Base-by-base conservation (phyloP, 345 rosid species). In the Acer yangbiense region DNA sequence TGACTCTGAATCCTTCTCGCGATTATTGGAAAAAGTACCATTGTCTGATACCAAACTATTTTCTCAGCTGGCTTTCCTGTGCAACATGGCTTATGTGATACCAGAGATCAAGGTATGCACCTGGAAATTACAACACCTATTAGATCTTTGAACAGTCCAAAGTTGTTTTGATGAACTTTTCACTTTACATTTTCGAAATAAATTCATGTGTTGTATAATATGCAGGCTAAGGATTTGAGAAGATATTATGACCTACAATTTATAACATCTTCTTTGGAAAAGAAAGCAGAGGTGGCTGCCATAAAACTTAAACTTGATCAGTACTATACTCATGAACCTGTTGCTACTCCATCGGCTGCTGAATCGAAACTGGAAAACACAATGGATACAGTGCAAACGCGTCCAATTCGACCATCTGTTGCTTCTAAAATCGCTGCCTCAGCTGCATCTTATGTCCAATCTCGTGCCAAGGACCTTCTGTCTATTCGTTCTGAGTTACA, bases 351-450 rank as follows among this genome's bases (percentile, higher is more conserved):
- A 2, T 79, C 67, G 72, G 71, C 74, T 3, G 17, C 41, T 29
- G 69, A 77, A 65, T 72, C 83, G 29, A 23, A 44, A 46, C 17
- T 39, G 1, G 64, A 25, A 61, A 73, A 62, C 55, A 50, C 65
- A 0, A 54, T 18, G 46, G 70, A 71, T 20, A 62, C 78, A 23
- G 82, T 83, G 63, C 78, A 77, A 77, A 88, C 78, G 73, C 75
- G 71, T 63, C 81, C 84, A n/a, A 69, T 79, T n/a, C 82, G 72
- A 46, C 82, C 94, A 39, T 81, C 84, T 44, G 86, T 89, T 67
- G 97, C 94, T 71, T 90, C 89, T 77, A 92, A 87, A 50, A 95
- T 95, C 66, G 99, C 99, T 73, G 99, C 96, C 83, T 93, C 99
- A 8, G 98, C 97, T 43, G 99, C 99, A 11, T 85, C 89, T 27